A percentile compares a stretch with the other conserved stretches of the same genome.
Conservation (phyloP, 2,329 filamentous ascomycete species). For the Scedosporium minutisporum region DNA sequence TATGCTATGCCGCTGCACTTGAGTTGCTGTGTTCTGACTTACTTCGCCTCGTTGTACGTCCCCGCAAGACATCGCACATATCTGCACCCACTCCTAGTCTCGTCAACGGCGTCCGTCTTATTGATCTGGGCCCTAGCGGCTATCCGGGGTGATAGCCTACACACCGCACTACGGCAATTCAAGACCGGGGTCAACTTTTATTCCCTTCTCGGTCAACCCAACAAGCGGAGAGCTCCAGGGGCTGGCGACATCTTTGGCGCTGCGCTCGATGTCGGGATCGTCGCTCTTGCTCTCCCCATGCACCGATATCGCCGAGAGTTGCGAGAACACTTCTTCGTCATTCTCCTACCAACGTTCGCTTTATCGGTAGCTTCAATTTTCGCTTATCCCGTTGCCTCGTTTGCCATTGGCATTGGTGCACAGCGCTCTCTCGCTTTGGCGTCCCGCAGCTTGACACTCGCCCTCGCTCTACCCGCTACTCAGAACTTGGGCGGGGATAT, state of each 20-base stretch:
- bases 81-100: slow-evolving; percentile 49
- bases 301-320: slow-evolving; percentile 50
- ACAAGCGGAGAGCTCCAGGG: slow-evolving; percentile 28
- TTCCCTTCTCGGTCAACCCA: slow-evolving; percentile 33
- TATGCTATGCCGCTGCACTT: slow-evolving; percentile 43
- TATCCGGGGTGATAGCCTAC: slow-evolving; percentile 29
- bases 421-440: slow-evolving; percentile 44
- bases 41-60: slow-evolving; percentile 38
- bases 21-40: slow-evolving; percentile 39
- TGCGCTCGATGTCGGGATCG: slow-evolving; percentile 47
- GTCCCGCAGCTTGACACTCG: slow-evolving; percentile 46
- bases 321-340: slow-evolving; percentile 39
- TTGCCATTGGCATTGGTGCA: slow-evolving; percentile 43
- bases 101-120: slow-evolving; percentile 42
- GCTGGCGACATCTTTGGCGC: slow-evolving; percentile 47
- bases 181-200: slow-evolving; percentile 43
- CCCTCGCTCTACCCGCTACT: slow-evolving; percentile 47
- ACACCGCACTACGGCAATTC: slow-evolving; percentile 34
- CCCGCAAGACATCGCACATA: slow-evolving; percentile 39
- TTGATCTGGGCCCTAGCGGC: slow-evolving; percentile 43
- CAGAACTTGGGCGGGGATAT: slow-evolving; percentile 46
- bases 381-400: slow-evolving; percentile 46
- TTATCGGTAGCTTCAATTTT: slow-evolving; percentile 45
- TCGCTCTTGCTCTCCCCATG: slow-evolving; percentile 51
- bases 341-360: slow-evolving; percentile 41